A percentile compares a stretch with the other conserved stretches of the same genome.
Evolutionary conservation across 345 rosid genomes (phyloP).

Genomic region (Mercurialis annua): DNA sequence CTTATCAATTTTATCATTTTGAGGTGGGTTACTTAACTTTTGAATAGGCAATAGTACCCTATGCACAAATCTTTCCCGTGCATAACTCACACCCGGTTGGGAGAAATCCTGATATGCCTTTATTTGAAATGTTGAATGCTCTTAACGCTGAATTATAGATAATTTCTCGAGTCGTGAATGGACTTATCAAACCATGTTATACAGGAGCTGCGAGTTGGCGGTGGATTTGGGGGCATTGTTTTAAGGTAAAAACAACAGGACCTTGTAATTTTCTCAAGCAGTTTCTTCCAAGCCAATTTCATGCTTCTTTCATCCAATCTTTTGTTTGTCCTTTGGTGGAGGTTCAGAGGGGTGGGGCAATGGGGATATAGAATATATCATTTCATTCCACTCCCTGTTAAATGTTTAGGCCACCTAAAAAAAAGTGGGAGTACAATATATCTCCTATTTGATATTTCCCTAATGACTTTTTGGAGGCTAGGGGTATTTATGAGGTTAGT

Average conservation of each 20-base stretch:
- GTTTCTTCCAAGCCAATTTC: neutral
- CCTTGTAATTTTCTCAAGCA: neutral
- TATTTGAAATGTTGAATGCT: neutral
- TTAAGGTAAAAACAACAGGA: conserved; percentile 51
- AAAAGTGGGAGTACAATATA: neutral
- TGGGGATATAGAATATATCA: neutral
- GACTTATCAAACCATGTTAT: conserved; percentile 17
- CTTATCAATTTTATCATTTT: neutral
- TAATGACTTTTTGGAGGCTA: neutral
- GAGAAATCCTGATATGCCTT: no score
- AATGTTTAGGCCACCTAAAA: neutral
- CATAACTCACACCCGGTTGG: no score
- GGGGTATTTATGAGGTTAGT: neutral
- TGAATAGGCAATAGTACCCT: neutral
- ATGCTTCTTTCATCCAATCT: neutral
- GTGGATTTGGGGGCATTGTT: conserved; percentile 84
- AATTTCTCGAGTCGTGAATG: conserved; percentile 1
- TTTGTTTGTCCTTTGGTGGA: neutral
- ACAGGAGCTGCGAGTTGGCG: conserved; percentile 83
- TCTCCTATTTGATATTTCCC: neutral
- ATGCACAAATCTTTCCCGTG: neutral
- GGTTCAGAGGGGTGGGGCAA: no score
- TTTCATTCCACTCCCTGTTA: neutral
- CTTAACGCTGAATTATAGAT: neutral
- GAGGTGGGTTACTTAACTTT: neutral